Conservation (phyloP, 108 stramenopile genomes). For the Aurantiochytrium sp. region DNA sequence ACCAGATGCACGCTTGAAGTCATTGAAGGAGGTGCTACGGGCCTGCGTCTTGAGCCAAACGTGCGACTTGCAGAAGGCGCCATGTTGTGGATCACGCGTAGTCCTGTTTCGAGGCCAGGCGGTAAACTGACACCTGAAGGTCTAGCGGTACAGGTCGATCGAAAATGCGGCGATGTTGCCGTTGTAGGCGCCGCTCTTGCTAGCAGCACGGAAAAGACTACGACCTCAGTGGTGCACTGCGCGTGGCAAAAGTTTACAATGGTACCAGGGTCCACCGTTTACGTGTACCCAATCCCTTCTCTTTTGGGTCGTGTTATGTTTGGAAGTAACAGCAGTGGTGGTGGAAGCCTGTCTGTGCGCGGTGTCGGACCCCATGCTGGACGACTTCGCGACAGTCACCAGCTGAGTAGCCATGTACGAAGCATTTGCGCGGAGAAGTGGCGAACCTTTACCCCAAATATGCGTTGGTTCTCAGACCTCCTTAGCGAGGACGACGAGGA, state of each 20-base stretch:
- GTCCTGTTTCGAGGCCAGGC: background rate
- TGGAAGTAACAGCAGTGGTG: background rate
- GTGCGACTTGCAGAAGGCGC: background rate
- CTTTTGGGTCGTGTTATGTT: background rate
- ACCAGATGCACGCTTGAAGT: background rate
- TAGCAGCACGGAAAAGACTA: background rate
- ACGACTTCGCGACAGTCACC: background rate
- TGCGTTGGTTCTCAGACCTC: background rate
- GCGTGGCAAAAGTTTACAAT: background rate
- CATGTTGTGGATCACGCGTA: background rate
- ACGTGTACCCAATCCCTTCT: background rate
- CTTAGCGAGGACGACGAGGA: background rate
- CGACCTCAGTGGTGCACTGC: background rate
- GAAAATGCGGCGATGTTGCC: background rate
- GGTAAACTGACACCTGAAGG: background rate
- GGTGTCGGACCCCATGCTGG: background rate
- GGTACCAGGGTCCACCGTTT: background rate
- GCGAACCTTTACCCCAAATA: background rate
- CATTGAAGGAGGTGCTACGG: no score
- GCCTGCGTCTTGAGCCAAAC: no score
- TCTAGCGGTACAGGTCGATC: background rate
- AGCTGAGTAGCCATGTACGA: background rate
- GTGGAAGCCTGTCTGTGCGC: background rate
- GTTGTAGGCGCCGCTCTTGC: background rate
- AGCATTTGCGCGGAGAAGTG: background rate